phyloP scores from a whole-genome alignment of 129 eudicot species.

The Kitagawia praeruptora region DNA sequence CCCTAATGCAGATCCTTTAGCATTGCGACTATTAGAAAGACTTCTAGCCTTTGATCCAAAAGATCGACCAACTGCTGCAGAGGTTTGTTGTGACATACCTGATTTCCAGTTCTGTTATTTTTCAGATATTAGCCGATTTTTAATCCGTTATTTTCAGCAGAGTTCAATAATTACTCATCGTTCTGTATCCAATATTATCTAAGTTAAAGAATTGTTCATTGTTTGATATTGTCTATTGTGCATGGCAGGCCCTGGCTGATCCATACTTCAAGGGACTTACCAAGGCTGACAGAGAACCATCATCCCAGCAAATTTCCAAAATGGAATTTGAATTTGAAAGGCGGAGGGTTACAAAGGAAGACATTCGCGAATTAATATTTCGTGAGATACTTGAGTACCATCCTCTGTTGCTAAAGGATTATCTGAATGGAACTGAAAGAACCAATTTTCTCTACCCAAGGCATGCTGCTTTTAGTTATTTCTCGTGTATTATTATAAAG shows the following conservation, averaged over 20 bases:
- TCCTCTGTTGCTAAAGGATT: constrained; percentile 6
- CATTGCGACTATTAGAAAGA: constrained; percentile 22
- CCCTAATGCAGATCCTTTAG: constrained; percentile 32
- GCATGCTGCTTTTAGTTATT: constrained; percentile 5
- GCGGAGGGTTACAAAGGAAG: constrained; percentile 29
- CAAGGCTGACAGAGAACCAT: constrained; percentile 29
- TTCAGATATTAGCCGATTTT: neutral
- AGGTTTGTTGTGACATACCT: constrained; percentile 18
- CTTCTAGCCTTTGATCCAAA: constrained; percentile 29
- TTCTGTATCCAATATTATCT: neutral
- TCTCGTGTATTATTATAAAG: neutral
- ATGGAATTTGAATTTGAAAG: constrained; percentile 47
- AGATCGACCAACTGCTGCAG: constrained; percentile 32
- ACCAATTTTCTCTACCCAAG: constrained; percentile 12
- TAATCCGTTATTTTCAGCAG: neutral
- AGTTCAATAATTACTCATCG: neutral
- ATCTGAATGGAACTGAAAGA: constrained; percentile 8
- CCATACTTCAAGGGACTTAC: constrained; percentile 37
- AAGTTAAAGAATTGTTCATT: neutral
- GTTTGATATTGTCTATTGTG: neutral
- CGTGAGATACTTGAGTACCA: constrained; percentile 40
- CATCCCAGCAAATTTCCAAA: constrained; percentile 27
- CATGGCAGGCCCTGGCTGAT: constrained; percentile 33
- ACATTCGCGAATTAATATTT: constrained; percentile 33
- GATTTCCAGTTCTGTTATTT: neutral